Conservation (phyloP, 169 alveolate species). For the Cystoisospora suis region DNA sequence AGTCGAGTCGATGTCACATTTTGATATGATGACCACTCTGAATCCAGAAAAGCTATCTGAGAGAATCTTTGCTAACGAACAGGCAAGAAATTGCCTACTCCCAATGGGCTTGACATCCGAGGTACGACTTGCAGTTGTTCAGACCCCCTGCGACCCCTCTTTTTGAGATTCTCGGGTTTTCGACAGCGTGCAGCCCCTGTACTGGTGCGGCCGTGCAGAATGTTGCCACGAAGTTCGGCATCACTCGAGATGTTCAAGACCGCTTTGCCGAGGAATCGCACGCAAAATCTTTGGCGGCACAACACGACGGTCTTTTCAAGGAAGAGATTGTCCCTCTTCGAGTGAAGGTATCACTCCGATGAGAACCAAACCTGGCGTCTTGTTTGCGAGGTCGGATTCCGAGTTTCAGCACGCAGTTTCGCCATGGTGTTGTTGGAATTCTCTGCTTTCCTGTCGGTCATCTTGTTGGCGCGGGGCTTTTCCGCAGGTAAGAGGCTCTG, state of each 20-base stretch:
- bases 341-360: conserved; percentile 73
- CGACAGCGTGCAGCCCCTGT: too few species aligned
- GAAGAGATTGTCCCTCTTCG: conserved; percentile 79
- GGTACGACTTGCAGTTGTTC: conserved; percentile 24
- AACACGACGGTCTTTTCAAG: conserved; percentile 67
- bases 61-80: conserved; percentile 81
- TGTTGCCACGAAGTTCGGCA: conserved; percentile 82
- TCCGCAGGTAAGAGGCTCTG: conserved; percentile 44
- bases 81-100: conserved; percentile 86
- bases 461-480: too few species aligned
- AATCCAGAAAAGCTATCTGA: conserved; percentile 84
- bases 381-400: too few species aligned
- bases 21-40: conserved; percentile 84
- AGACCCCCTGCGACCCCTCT: too few species aligned
- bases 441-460: too few species aligned
- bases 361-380: too few species aligned
- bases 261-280: conserved; percentile 85
- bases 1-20: conserved; percentile 91
- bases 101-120: conserved; percentile 95
- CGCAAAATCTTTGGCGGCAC: conserved; percentile 79
- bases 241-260: conserved; percentile 88
- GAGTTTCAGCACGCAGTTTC: too few species aligned
- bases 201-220: conserved; percentile 53
- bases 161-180: too few species aligned
- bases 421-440: too few species aligned